Percentiles rank a stretch among this genome's conserved stretches.
Conservation (phyloP, 805 yeast genomes). For the Hanseniaspora mollemarum region DNA sequence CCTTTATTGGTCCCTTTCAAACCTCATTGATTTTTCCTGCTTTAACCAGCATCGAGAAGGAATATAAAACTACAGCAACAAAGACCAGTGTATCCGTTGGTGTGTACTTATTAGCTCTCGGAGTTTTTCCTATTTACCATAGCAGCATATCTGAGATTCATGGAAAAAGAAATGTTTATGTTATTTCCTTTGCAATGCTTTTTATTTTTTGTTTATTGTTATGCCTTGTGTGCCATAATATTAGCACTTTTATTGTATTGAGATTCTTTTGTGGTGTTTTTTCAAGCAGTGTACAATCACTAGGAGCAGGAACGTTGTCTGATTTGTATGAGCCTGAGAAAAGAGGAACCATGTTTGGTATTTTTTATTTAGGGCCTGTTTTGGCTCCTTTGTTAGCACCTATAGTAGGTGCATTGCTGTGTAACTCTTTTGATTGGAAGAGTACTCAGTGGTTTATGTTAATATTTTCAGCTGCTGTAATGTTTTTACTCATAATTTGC, state of each 20-base stretch:
- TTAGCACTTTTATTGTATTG: conserved; percentile 52
- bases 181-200: conserved; percentile 53
- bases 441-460: conserved; percentile 80
- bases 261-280: conserved; percentile 68
- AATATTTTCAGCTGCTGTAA: conserved; percentile 47
- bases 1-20: conserved; percentile 81
- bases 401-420: conserved; percentile 64
- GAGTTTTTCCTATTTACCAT: conserved; percentile 85
- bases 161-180: conserved; percentile 66
- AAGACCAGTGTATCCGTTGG: conserved; percentile 72
- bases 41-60: conserved; percentile 44
- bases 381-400: conserved; percentile 75
- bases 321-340: conserved; percentile 57
- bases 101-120: conserved; percentile 58
- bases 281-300: conserved; percentile 76
- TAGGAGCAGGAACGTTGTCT: conserved; percentile 79
- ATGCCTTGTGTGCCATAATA: conserved; percentile 51
- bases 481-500: conserved; percentile 39
- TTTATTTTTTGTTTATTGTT: conserved; percentile 55
- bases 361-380: conserved; percentile 68
- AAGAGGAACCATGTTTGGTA: conserved; percentile 71
- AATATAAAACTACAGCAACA: conserved; percentile 45
- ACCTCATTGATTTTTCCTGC: conserved; percentile 77
- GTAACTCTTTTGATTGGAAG: conserved; percentile 70
- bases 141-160: conserved; percentile 61